Conservation (phyloP, 768 basidiomycete species). For the Gyrodon lividus region DNA sequence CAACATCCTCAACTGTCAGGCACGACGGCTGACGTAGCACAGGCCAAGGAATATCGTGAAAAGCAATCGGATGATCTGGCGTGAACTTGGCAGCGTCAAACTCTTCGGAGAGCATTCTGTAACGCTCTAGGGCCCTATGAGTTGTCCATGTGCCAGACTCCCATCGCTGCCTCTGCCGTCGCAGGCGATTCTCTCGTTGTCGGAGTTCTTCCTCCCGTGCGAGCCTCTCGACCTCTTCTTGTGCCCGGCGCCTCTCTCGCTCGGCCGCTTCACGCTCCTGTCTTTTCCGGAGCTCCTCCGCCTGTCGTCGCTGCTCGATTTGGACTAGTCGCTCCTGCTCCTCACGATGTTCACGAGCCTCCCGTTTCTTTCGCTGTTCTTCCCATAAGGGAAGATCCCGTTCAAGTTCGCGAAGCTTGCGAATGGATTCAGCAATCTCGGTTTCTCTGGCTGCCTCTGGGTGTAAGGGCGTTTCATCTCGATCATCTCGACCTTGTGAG, state of each 20-base stretch:
- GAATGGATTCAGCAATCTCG: conserved; percentile 60
- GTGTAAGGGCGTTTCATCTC: conserved; percentile 15
- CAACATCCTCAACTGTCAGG: conserved; percentile 63
- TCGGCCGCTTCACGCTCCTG: conserved; percentile 27
- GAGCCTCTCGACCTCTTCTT: conserved; percentile 30
- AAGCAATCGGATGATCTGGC: conserved; percentile 48
- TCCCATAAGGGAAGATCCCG: conserved; percentile 63
- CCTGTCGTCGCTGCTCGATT: conserved; percentile 33
- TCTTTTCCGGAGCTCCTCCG: conserved; percentile 28
- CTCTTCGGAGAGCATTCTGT: conserved; percentile 53
- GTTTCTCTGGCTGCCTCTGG: conserved; percentile 40
- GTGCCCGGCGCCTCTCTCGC: conserved; percentile 20
- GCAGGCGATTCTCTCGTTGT: conserved; percentile 41
- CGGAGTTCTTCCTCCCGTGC: conserved; percentile 36
- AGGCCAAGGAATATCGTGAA: conserved; percentile 76
- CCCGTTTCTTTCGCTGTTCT: conserved; percentile 46
- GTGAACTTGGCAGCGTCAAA: conserved; percentile 66
- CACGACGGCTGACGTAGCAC: conserved; percentile 52
- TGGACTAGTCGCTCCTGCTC: conserved; percentile 39
- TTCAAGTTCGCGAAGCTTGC: conserved; percentile 68
- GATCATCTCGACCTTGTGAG: not conserved
- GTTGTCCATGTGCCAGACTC: conserved; percentile 60
- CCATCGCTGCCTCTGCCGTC: conserved; percentile 55
- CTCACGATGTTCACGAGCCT: conserved; percentile 41
- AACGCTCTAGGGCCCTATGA: conserved; percentile 69